phyloP scores from a whole-genome alignment of 345 rosid species.

The Euphorbia lathyris region DNA sequence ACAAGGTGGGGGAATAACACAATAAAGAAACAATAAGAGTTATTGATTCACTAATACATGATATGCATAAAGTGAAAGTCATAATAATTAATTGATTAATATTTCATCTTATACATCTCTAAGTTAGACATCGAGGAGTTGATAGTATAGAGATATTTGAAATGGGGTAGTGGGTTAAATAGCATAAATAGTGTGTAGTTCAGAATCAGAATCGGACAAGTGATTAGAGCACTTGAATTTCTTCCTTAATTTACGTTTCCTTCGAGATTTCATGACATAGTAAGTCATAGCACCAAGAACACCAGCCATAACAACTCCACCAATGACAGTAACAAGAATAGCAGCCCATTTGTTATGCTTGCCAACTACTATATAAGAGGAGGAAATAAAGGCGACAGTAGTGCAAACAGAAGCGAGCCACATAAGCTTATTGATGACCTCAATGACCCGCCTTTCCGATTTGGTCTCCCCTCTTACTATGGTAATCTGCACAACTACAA shows the following conservation, averaged over 20 bases:
- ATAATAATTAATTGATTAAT: too few relatives aligned
- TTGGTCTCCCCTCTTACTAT: constrained; percentile 81
- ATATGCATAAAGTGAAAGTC: too few relatives aligned
- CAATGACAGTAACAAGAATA: constrained; percentile 62
- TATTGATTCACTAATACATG: too few relatives aligned
- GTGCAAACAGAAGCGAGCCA: constrained; percentile 96
- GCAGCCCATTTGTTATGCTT: constrained; percentile 71
- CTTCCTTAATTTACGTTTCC: constrained; percentile 51
- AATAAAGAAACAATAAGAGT: too few relatives aligned
- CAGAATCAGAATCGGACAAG: constrained; percentile 58
- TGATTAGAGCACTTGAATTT: constrained; percentile 38
- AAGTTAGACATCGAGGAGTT: too few relatives aligned
- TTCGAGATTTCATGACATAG: constrained; percentile 62
- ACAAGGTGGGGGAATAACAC: too few relatives aligned
- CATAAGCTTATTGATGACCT: constrained; percentile 86
- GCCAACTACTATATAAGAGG: constrained; percentile 84
- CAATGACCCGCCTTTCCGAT: constrained; percentile 71
- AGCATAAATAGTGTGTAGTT: constrained; percentile 71
- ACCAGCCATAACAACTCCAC: constrained; percentile 66
- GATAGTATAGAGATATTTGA: too few relatives aligned
- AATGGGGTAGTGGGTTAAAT: too few relatives aligned
- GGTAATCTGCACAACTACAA: constrained; percentile 89
- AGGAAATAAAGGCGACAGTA: constrained; percentile 66
- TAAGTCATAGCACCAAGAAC: constrained; percentile 74
- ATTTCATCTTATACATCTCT: too few relatives aligned